Conservation (phyloP, 768 basidiomycete species). For the Serpula lacrymans region DNA sequence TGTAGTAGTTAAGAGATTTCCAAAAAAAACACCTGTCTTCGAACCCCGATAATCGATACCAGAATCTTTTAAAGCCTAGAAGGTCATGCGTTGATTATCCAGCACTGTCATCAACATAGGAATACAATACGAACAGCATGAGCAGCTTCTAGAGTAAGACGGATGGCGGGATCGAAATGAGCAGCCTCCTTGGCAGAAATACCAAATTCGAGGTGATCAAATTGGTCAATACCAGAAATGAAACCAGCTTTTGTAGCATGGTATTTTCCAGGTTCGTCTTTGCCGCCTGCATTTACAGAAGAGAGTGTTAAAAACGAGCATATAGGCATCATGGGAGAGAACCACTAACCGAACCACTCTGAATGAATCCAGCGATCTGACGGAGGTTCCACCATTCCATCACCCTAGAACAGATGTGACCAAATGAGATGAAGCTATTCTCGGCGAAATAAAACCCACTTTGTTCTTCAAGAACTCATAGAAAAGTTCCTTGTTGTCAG, state of each 20-base stretch:
- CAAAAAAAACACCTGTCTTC: conserved; percentile 12
- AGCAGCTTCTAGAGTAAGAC: conserved; percentile 27
- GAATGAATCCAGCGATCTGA: conserved; percentile 25
- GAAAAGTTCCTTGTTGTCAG: conserved; percentile 26
- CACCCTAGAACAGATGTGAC: conserved; percentile 24
- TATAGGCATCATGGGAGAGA: neutral
- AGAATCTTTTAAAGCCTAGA: conserved; percentile 14
- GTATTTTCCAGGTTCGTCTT: conserved; percentile 30
- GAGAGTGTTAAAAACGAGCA: neutral
- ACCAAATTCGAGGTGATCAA: conserved; percentile 32
- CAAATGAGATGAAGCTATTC: too few relatives aligned
- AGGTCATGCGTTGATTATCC: too few relatives aligned
- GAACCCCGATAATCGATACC: conserved; percentile 16
- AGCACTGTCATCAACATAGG: neutral
- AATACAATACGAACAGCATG: conserved; percentile 18
- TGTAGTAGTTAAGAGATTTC: conserved; percentile 22
- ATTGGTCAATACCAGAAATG: conserved; percentile 27
- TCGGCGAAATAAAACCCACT: too few relatives aligned
- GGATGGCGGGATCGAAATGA: conserved; percentile 28
- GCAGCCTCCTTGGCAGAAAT: conserved; percentile 28
- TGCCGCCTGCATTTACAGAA: conserved; percentile 15
- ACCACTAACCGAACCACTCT: conserved; percentile 26
- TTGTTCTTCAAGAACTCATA: conserved; percentile 29
- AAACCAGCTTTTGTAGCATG: conserved; percentile 27
- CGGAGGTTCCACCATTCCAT: conserved; percentile 26